Evolutionary conservation across 2,329 filamentous ascomycete species (phyloP).

Genomic region (Waltergamsia citrina): DNA sequence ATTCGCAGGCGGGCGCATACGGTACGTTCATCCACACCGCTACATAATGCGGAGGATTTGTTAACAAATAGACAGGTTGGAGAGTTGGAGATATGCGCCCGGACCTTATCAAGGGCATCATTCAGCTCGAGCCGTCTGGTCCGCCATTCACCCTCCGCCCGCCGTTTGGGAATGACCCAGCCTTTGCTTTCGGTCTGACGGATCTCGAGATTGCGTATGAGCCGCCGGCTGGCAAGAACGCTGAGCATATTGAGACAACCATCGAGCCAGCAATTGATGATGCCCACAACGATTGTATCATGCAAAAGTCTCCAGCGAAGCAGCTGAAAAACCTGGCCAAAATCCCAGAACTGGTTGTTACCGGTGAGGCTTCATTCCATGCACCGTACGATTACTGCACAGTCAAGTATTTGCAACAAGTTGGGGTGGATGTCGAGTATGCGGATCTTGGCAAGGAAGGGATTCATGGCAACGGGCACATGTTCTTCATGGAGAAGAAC

Average conservation of each 20-base stretch:
- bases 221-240: constrained; percentile 10
- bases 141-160: constrained; percentile 13
- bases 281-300: constrained; percentile 17
- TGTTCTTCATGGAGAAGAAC: constrained; percentile 37
- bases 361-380: constrained; percentile 39
- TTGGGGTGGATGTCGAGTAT: constrained; percentile 30
- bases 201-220: constrained; percentile 18
- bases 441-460: constrained; percentile 32
- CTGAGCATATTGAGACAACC: constrained; percentile 9
- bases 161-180: constrained; percentile 9
- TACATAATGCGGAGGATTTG: background rate
- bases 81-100: constrained; percentile 14
- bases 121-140: constrained; percentile 19
- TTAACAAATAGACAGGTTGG: constrained; percentile 8
- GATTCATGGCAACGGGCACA: constrained; percentile 40
- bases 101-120: constrained; percentile 15
- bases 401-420: constrained; percentile 37
- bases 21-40: constrained; percentile 6
- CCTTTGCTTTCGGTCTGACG: constrained; percentile 15
- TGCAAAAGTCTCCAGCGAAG: constrained; percentile 18
- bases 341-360: constrained; percentile 36
- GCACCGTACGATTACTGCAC: constrained; percentile 43
- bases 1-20: constrained; percentile 13
- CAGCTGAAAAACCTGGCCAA: constrained; percentile 32
- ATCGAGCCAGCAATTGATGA: constrained; percentile 14